Percentiles rank a stretch among this genome's conserved stretches.
These are phyloP conservation scores for Yarrowia hollandica DNA, from an alignment of 805 yeast genomes.

Conservation along the genomic window DNA sequence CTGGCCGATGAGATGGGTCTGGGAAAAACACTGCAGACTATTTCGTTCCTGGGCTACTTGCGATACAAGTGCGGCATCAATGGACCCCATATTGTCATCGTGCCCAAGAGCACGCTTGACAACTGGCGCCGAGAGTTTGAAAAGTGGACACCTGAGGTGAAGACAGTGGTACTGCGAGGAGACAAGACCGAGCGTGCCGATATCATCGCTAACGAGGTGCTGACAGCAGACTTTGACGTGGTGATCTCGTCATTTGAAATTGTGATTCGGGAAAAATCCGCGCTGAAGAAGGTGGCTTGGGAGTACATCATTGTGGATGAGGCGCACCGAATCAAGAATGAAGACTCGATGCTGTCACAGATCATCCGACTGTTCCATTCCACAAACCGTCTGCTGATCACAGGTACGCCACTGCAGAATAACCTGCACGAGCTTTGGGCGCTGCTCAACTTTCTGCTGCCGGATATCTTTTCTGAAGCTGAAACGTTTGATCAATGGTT, in stretches of 20 bases:
- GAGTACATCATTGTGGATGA: conserved; percentile 92
- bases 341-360: conserved; percentile 87
- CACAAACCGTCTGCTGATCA: conserved; percentile 76
- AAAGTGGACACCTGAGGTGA: conserved; percentile 95
- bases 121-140: conserved; percentile 95
- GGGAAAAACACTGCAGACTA: conserved; percentile 94
- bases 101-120: conserved; percentile 93
- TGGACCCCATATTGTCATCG: conserved; percentile 90
- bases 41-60: conserved; percentile 84
- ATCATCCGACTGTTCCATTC: conserved; percentile 88
- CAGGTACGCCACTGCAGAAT: conserved; percentile 96
- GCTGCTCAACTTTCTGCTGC: conserved; percentile 78
- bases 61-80: conserved; percentile 73
- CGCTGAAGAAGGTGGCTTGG: conserved; percentile 82
- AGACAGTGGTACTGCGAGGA: conserved; percentile 83
- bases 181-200: conserved; percentile 74
- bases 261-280: conserved; percentile 84
- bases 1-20: conserved; percentile 98
- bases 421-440: conserved; percentile 98
- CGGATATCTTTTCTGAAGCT: conserved; percentile 93
- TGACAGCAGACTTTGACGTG: conserved; percentile 83
- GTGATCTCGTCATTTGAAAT: conserved; percentile 89
- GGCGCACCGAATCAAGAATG: conserved; percentile 96
- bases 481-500: conserved; percentile 93
- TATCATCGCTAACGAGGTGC: conserved; percentile 57